Evolutionary conservation across 2,329 filamentous ascomycete genomes (phyloP), one percentile per base, ranked within the genome.

Genomic region (Septoria linicola): DNA sequence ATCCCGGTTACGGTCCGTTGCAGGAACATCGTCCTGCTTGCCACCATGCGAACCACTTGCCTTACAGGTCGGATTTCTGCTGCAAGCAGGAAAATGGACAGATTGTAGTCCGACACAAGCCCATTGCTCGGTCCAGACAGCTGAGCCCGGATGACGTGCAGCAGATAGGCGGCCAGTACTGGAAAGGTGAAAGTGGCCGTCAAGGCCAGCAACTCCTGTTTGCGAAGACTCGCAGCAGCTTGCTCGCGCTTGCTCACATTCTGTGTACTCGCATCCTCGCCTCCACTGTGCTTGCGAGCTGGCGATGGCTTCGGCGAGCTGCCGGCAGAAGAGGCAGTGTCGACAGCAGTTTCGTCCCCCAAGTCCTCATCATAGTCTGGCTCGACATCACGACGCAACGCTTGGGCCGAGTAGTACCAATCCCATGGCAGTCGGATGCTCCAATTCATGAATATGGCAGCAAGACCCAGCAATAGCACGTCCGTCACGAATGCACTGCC

Each of bases 391-490:
- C 51, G 45, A 19, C 60, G 53, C 35, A 63, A 42, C 23, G 62
- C 66, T 60, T 78, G 76, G 2, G 76, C 75, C 8, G 74, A 70
- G 51, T 74, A 72, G 55, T 80, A 80, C 77, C 77, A 80, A 48
- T 78, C 73, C 91, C 92, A 97, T 61, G 92, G 92, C 59, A 93
- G 77, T 49, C 89, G 85, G 36, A 96, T 86, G 41, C 88, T 91
- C 89, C 90, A 96, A 67, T 96, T 91, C 55, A 97, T 75, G 64
- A 96, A 95, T 37, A 96, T 80, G 3, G 86, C 88, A 2, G 88
- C 88, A 55, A 97, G 71, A 2, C 80, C 83, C 25, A 97, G 73
- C 27, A 97, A 76, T 62, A 93, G 85, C 21, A 95, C 72, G 69
- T 97, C 92, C 0, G 90, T 96, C 48, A 91, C 82, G 55, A 96